Percentiles rank a stretch among this genome's conserved stretches.
Evolutionary conservation across 2,329 filamentous ascomycete species (phyloP).

Genomic region (Aspergillus costaricaensis): DNA sequence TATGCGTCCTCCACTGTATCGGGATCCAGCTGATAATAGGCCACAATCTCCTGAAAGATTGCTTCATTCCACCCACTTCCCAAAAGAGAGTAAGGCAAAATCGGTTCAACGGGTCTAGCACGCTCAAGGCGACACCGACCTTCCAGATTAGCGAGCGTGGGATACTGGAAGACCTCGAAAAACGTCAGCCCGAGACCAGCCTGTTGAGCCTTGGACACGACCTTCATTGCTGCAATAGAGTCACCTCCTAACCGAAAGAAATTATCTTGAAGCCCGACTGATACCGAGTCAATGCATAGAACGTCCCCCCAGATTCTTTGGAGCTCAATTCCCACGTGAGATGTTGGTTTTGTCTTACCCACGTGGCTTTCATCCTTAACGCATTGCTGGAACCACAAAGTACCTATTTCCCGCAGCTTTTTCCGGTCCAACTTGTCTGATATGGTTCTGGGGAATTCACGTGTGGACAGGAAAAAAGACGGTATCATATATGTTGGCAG

Average conservation of each 20-base stretch:
- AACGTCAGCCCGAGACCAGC: too few species aligned
- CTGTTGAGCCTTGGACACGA: background rate
- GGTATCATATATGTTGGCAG: conserved; percentile 1
- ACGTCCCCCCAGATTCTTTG: conserved; percentile 12
- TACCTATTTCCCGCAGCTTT: background rate
- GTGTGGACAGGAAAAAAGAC: background rate
- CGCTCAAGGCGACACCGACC: too few species aligned
- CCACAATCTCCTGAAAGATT: too few species aligned
- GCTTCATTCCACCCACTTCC: too few species aligned
- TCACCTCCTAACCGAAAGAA: conserved; percentile 18
- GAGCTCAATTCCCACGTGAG: background rate
- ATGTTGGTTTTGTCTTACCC: background rate
- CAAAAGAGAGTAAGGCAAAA: too few species aligned
- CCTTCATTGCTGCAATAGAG: conserved; percentile 14
- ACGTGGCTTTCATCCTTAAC: background rate
- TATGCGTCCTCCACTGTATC: conserved; percentile 26
- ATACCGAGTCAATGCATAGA: background rate
- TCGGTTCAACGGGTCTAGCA: too few species aligned
- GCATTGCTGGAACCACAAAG: too few species aligned
- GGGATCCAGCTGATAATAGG: too few species aligned
- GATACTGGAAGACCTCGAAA: too few species aligned
- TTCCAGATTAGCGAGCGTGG: too few species aligned
- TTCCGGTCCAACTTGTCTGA: background rate
- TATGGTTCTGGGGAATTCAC: background rate
- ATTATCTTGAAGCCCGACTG: conserved; percentile 12